phyloP scores from a whole-genome alignment of 305 asterid genomes.

The Fraxinus sp. region DNA sequence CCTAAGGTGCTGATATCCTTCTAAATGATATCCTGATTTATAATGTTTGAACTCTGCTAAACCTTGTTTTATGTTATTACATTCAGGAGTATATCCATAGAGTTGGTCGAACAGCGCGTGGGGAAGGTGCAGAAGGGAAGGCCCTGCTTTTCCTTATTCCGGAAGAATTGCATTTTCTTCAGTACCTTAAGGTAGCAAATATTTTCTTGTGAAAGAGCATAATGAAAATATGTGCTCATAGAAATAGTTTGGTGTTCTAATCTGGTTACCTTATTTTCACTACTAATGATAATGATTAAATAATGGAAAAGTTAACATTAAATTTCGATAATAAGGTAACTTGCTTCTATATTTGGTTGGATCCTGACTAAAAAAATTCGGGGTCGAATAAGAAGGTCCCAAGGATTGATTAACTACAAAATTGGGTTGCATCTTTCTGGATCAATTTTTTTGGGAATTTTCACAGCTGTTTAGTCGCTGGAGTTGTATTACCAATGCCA shows the following conservation, averaged over 20 bases:
- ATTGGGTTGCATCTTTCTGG: neutral
- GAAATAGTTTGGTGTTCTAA: neutral
- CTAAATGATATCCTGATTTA: neutral
- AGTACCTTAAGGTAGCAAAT: constrained; percentile 60
- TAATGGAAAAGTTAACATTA: neutral
- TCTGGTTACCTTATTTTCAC: neutral
- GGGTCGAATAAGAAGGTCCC: too few relatives aligned
- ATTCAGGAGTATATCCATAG: constrained; percentile 85
- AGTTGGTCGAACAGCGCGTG: constrained; percentile 95
- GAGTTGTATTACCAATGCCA: neutral
- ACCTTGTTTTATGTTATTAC: constrained; percentile 18
- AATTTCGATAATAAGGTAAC: neutral
- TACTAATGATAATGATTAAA: neutral
- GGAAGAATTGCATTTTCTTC: constrained; percentile 73
- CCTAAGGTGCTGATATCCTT: constrained; percentile 62
- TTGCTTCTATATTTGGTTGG: neutral
- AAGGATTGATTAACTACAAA: neutral
- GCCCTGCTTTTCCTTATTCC: constrained; percentile 90
- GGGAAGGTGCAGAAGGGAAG: constrained; percentile 89
- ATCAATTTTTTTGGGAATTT: neutral
- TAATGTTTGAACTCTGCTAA: constrained; percentile 8
- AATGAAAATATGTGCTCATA: neutral
- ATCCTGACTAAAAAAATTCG: neutral
- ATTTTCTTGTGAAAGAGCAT: constrained; percentile 6
- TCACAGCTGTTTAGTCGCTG: neutral